Conservation (phyloP, 2,329 filamentous ascomycete species). For the Epichloe coenophiala region DNA sequence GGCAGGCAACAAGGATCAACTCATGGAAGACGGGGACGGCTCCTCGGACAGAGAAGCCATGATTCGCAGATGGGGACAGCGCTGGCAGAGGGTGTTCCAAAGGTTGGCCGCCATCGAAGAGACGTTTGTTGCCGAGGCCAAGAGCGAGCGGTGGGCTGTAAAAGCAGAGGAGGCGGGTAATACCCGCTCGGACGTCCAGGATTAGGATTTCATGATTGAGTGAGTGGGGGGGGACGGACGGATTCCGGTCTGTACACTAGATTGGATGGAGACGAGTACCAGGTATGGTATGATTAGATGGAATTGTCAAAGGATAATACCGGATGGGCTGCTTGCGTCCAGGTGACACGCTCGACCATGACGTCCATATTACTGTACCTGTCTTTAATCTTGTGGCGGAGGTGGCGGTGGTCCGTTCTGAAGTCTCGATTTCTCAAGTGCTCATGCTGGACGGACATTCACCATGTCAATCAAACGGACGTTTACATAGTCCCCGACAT, state of each 20-base stretch:
- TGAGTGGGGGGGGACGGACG: background rate
- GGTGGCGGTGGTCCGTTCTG: no score
- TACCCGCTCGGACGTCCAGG: background rate
- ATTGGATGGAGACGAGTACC: background rate
- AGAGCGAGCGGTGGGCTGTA: slow-evolving; percentile 6
- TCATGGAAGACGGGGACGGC: slow-evolving; percentile 56
- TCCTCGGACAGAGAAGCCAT: slow-evolving; percentile 46
- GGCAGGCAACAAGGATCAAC: slow-evolving; percentile 56
- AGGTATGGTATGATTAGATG: background rate
- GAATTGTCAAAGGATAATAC: no score
- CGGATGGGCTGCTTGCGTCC: no score
- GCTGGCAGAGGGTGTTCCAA: slow-evolving; percentile 78
- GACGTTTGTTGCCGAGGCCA: slow-evolving; percentile 35
- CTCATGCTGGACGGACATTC: no score
- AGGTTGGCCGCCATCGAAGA: slow-evolving; percentile 79
- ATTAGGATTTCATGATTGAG: background rate
- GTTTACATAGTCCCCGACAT: no score
- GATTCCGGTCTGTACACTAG: background rate
- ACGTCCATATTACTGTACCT: no score
- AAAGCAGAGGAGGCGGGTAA: background rate
- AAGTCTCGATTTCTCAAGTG: no score
- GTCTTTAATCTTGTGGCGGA: no score
- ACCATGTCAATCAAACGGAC: no score
- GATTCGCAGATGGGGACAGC: slow-evolving; percentile 65
- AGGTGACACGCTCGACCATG: no score